Evolutionary conservation across 371 early-diverging fungal species (phyloP).

Genomic region (Apophysomyces ossiformis): DNA sequence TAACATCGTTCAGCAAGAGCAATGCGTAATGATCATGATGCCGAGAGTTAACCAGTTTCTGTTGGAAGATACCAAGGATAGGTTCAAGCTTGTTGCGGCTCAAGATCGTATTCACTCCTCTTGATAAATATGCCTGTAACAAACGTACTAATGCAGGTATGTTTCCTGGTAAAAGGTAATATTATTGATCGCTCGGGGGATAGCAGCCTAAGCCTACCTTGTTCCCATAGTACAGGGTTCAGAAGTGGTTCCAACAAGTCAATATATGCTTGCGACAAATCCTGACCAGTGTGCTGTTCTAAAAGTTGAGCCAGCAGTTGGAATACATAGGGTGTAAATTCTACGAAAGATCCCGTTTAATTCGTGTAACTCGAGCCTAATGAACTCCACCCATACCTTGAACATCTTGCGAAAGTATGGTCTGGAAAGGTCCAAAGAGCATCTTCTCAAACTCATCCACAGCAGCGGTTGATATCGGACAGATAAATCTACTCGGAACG

Average conservation of each 20-base stretch:
- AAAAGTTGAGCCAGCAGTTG: conserved; percentile 91
- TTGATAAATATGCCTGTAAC: conserved; percentile 81
- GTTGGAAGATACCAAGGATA: conserved; percentile 91
- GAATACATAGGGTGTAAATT: conserved; percentile 96
- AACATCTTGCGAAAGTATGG: conserved; percentile 89
- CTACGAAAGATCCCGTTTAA: conserved; percentile 39
- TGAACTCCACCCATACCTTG: conserved; percentile 33
- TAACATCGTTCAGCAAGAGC: conserved; percentile 75
- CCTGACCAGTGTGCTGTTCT: conserved; percentile 69
- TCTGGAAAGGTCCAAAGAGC: conserved; percentile 82
- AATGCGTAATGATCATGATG: conserved; percentile 88
- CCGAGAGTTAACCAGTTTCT: conserved; percentile 87
- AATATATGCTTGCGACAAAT: conserved; percentile 75
- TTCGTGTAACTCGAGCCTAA: neutral
- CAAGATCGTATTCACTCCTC: conserved; percentile 70
- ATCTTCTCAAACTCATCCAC: conserved; percentile 81
- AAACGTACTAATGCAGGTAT: conserved; percentile 92
- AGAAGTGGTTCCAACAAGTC: conserved; percentile 78
- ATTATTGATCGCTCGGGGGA: neutral
- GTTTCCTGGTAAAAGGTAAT: conserved; percentile 62
- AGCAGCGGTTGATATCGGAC: conserved; percentile 63
- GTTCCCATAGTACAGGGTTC: conserved; percentile 88
- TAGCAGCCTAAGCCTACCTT: conserved; percentile 49
- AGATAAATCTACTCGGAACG: conserved; percentile 47
- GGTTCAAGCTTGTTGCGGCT: conserved; percentile 73